Percentiles rank a stretch among this genome's conserved stretches.
These are phyloP conservation scores for Yarrowia sp. DNA, from an alignment of 805 yeast species.

Conservation along the genomic window DNA sequence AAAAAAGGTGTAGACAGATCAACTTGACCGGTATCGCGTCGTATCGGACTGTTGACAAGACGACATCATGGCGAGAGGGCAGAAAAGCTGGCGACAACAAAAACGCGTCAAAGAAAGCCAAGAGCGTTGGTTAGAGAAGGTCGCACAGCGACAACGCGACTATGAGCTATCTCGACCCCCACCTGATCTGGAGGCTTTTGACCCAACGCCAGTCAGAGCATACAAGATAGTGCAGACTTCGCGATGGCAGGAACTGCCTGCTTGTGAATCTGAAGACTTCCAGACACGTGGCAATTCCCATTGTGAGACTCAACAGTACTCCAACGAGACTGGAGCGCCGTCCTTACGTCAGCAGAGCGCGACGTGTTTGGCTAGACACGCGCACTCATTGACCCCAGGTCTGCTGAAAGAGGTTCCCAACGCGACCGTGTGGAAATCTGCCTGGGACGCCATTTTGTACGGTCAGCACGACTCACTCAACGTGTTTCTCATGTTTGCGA, in stretches of 20 bases:
- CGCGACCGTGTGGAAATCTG: background rate
- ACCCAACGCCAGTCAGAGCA: background rate
- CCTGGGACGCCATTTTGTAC: conserved; percentile 2
- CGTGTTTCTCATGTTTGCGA: background rate
- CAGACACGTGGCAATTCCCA: background rate
- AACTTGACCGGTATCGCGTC: background rate
- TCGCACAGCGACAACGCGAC: background rate
- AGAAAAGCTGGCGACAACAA: no score
- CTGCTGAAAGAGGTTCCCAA: background rate
- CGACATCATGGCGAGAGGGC: background rate
- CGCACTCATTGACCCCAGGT: background rate
- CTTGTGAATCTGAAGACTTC: background rate
- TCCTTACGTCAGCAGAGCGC: background rate
- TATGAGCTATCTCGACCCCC: background rate
- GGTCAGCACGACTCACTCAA: background rate
- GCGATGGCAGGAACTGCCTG: background rate
- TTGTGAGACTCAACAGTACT: background rate
- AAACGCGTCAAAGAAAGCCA: background rate
- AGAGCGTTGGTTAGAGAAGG: background rate
- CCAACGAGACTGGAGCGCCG: background rate
- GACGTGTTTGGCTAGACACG: background rate
- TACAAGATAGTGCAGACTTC: background rate
- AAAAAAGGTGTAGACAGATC: background rate
- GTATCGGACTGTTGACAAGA: no score
- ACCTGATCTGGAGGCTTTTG: background rate